Evolutionary conservation across 306 rosid species (phyloP).

Genomic region (Ormosia emarginata): DNA sequence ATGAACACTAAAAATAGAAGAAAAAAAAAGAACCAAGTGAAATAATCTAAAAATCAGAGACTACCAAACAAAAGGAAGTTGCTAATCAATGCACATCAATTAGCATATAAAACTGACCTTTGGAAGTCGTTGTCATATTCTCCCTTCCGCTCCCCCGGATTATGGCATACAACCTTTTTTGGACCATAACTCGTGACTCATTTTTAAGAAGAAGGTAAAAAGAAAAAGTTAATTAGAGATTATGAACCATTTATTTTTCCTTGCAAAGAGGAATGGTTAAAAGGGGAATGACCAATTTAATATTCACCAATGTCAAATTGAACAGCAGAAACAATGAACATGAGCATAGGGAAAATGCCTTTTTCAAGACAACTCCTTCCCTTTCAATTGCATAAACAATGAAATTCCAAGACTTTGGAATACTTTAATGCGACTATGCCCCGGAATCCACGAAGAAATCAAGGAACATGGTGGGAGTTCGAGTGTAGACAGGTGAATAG

Average conservation of each 20-base stretch:
- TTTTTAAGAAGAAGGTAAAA: conserved; percentile 26
- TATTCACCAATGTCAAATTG: conserved; percentile 18
- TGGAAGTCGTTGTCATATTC: conserved; percentile 17
- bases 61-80: too few relatives aligned
- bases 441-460: too few relatives aligned
- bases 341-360: background rate
- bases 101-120: conserved; percentile 29
- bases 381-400: too few relatives aligned
- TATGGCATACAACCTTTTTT: conserved; percentile 23
- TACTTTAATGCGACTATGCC: too few relatives aligned
- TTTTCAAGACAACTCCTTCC: background rate
- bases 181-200: conserved; percentile 38
- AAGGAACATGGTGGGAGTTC: too few relatives aligned
- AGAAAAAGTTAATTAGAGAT: conserved; percentile 23
- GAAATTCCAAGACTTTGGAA: too few relatives aligned
- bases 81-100: background rate
- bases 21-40: too few relatives aligned
- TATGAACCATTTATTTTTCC: conserved; percentile 37
- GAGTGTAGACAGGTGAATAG: too few relatives aligned
- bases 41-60: too few relatives aligned
- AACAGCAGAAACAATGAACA: background rate
- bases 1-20: too few relatives aligned
- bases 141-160: background rate
- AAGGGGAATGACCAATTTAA: conserved; percentile 5
- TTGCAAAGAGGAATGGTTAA: conserved; percentile 5